Evolutionary conservation across 129 eudicot genomes (phyloP).

Genomic region (Arctium lappa): DNA sequence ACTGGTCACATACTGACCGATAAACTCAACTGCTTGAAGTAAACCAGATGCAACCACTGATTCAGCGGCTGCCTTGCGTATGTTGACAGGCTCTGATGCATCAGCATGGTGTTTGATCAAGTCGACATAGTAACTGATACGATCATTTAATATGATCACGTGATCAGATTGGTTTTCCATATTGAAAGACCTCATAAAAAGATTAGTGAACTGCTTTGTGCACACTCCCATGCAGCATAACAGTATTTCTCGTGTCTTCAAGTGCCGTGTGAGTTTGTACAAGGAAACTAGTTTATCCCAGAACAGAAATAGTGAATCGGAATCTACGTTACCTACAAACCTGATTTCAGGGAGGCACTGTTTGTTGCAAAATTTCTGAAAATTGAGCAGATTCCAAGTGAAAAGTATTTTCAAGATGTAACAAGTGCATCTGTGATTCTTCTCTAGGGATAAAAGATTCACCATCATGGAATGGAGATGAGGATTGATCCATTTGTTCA

Average conservation of each 20-base stretch:
- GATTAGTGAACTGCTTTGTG: constrained; percentile 48
- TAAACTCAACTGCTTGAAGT: constrained; percentile 55
- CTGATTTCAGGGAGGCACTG: constrained; percentile 21
- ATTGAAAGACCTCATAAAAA: constrained; percentile 25
- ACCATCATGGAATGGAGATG: constrained; percentile 57
- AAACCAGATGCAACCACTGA: constrained; percentile 84
- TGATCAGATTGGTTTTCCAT: constrained; percentile 25
- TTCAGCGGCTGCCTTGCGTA: constrained; percentile 90
- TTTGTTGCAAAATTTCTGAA: constrained; percentile 21
- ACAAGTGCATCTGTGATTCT: constrained; percentile 68
- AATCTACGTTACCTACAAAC: constrained; percentile 49
- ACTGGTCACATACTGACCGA: constrained; percentile 44
- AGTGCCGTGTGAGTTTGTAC: constrained; percentile 55
- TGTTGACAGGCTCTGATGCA: constrained; percentile 82
- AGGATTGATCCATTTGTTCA: constrained; percentile 41
- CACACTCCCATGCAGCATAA: constrained; percentile 90
- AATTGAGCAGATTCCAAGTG: constrained; percentile 64
- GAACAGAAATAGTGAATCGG: constrained; percentile 43
- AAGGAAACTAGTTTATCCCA: constrained; percentile 69
- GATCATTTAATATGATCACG: constrained; percentile 23
- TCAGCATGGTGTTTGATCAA: constrained; percentile 54
- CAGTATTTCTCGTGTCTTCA: constrained; percentile 67
- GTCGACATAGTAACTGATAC: constrained; percentile 54
- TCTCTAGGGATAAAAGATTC: constrained; percentile 55
- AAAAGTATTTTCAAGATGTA: constrained; percentile 73